Evolutionary conservation across 225 moss, liverwort and hornwort species (phyloP), one percentile per base, ranked within the genome.

Genomic region (Lunularia cruciata): DNA sequence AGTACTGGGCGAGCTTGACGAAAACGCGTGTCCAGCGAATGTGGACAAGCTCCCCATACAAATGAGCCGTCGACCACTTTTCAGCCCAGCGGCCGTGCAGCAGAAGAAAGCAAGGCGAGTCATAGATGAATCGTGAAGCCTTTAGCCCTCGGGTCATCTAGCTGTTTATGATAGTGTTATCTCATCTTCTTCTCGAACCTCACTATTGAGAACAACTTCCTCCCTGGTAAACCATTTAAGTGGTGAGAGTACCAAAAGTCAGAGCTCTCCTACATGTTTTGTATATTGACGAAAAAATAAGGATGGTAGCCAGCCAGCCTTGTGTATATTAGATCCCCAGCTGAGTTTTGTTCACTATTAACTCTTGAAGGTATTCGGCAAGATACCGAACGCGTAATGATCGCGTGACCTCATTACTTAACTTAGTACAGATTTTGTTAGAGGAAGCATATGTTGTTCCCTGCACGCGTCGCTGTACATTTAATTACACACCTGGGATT

Each of bases 1-100:
- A 54, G 67, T 74, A 6, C 66, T 77, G 1, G 56, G 65, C 20
- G 81, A 77, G 56, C 53, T 77, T 25, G 81, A 82, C 45, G 81
- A 82, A 49, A 82, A 82, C 47, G 71, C 48, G 3, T 48, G 38
- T 38, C 73, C 71, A 5, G 60, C 42, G 0, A 47, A 57, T 36
- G 8, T 47, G 27, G 68, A 55, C 51, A 42, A 53, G 54, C 48
- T 71, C 61, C 64, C 65, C 43, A 45, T 36, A 14, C 70, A 70
- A 23, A 45, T 74, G 55, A 74, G 47, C 18, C 77, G 71, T 31
- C 42, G 74, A 71, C 81, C 71, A 28, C 74, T 67, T 14, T 53
- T 71, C 57, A 75, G 81, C 61, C 74, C 77, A 26, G 77, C 62
- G 19, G 55, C 66, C 23, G 58, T 58, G 25, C 58, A 61, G 23